Base-by-base conservation (phyloP, 257 asterid genomes). In the Solanum etuberosum region DNA sequence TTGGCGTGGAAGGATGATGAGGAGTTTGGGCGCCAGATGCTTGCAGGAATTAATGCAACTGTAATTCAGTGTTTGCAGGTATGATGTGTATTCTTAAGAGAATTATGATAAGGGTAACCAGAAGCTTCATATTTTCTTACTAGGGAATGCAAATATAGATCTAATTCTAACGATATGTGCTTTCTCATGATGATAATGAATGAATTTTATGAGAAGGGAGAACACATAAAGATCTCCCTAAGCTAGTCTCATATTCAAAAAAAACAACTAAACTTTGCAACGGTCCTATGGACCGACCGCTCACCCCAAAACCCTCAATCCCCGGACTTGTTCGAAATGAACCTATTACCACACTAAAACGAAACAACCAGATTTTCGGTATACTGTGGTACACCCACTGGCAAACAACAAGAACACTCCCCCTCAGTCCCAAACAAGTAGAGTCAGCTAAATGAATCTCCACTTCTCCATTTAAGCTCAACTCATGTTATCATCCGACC, bases 1-100 rank as follows among this genome's bases (percentile, higher is more conserved):
- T 84, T 92, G 85, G 92, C 87, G 14, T 91, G 93, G 93, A 92
- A 80, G 88, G 89, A 90, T 35, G 95, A 92, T 32, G 87, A 89
- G 23, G 91, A 92, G 89, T 92, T 91, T 85, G 91, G 90, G 38
- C 88, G 90, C 4, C 93, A 92, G 83, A 92, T 92, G 95, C 93
- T 92, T 74, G 91, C 95, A 16, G 93, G 95, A 89, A 89, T 88
- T 35, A 91, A 91, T 92, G 91, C 95, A 82, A 87, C 89, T 3
- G 86, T 88, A n/a, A 92, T 92, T 74, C 85, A 89, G 81, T 70
- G 92, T 86, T 86, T 92, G 61, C 88, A 86, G 93, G 92, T 92
- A 84, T 27, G 67, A 46, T 11, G 38, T 18, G 40, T 34, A 40
- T 29, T 48, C 29, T 51, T 5, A 46, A 18, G 18, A 9, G 68